These are phyloP conservation scores for Yamadazyma triangularis DNA, from an alignment of 1,139 yeast species.

Conservation along the genomic window DNA sequence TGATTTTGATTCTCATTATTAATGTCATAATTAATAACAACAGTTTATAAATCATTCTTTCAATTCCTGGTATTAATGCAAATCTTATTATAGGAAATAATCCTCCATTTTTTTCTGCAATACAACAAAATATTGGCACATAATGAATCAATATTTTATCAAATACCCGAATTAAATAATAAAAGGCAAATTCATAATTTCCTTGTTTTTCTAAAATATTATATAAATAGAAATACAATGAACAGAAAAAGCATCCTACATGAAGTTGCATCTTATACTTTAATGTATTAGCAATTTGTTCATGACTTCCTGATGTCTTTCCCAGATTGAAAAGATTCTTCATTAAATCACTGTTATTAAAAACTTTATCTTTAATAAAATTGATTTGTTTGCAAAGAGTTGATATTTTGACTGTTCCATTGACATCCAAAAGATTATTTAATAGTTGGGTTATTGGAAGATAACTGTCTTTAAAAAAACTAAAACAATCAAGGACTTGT, in stretches of 20 bases:
- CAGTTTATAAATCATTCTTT: conserved; percentile 27
- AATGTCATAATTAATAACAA: conserved; percentile 22
- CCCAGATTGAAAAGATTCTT: neutral
- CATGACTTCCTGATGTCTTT: neutral
- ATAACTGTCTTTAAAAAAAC: conserved; percentile 7
- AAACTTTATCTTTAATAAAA: conserved; percentile 8
- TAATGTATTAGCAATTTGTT: conserved; percentile 14
- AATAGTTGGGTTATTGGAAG: conserved; percentile 11
- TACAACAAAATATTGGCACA: conserved; percentile 24
- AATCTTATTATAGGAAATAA: conserved; percentile 28
- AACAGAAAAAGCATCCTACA: conserved; percentile 25
- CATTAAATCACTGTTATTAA: conserved; percentile 3
- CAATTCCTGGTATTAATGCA: conserved; percentile 30
- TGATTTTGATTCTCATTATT: conserved; percentile 9
- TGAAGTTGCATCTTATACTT: conserved; percentile 23
- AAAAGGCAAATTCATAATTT: conserved; percentile 23
- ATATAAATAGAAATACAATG: conserved; percentile 25
- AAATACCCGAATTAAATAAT: conserved; percentile 27
- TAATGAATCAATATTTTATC: conserved; percentile 24
- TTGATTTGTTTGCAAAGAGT: conserved; percentile 10
- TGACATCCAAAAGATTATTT: conserved; percentile 9
- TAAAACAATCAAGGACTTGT: conserved; percentile 8
- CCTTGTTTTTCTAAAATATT: conserved; percentile 27
- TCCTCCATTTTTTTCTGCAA: conserved; percentile 16
- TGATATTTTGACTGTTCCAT: conserved; percentile 4